Conservation (phyloP, 2,329 filamentous ascomycete genomes). For the Capronia americana region DNA sequence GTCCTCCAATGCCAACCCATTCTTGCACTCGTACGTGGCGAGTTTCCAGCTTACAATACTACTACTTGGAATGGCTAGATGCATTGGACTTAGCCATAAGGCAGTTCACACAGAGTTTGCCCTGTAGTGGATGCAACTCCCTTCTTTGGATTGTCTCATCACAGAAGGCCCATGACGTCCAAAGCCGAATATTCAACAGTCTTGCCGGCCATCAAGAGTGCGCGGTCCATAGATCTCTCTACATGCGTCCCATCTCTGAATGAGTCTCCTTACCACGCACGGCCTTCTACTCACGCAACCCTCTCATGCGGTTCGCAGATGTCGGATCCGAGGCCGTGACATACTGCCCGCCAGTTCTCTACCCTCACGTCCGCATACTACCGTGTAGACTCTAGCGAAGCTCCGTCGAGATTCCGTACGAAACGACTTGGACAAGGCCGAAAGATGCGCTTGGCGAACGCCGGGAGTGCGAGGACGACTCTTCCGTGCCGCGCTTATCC, state of each 20-base stretch:
- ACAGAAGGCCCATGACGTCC: background rate
- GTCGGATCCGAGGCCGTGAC: background rate
- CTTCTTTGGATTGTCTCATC: background rate
- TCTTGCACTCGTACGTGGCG: background rate
- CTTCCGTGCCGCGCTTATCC: background rate
- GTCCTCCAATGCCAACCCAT: background rate
- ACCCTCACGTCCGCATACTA: background rate
- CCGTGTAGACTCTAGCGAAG: background rate
- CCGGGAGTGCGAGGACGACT: background rate
- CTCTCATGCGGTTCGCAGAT: background rate
- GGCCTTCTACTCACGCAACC: background rate
- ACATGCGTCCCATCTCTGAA: background rate
- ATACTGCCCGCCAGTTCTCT: background rate
- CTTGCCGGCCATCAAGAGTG: background rate
- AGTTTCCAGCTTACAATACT: background rate
- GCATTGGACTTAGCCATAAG: background rate
- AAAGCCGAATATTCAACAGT: background rate
- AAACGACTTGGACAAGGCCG: background rate
- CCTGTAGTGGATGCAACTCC: background rate
- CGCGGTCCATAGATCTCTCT: no score
- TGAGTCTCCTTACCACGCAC: background rate
- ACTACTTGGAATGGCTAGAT: constrained; percentile 1
- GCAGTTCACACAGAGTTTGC: background rate
- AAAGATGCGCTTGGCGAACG: background rate
- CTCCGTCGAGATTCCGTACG: background rate